Conservation (phyloP, 495 filamentous ascomycete species). For the Penicillium lagena region DNA sequence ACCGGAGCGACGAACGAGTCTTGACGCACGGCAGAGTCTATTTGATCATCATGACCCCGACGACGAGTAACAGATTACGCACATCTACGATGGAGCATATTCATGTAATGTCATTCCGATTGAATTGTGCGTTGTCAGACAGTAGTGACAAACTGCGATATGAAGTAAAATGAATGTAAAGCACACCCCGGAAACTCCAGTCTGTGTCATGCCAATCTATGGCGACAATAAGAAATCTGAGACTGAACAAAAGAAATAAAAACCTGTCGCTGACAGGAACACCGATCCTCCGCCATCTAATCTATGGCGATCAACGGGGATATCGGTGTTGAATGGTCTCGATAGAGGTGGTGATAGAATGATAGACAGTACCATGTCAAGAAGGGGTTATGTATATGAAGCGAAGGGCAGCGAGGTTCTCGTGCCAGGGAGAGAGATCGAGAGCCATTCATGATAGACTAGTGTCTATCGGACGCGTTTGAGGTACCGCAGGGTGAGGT, state of each 20-base stretch:
- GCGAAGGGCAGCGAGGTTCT: not conserved
- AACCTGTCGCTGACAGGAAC: not conserved
- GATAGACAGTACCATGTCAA: not conserved
- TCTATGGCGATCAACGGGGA: no score
- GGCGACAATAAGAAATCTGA: constrained; percentile 6
- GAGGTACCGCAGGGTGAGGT: constrained; percentile 33
- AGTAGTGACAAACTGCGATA: no score
- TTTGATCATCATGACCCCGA: no score
- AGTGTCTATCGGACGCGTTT: constrained; percentile 15
- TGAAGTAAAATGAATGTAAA: not conserved
- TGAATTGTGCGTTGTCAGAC: not conserved
- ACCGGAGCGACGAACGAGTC: no score
- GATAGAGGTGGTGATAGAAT: not conserved
- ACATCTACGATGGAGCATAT: no score
- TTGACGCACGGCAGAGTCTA: no score
- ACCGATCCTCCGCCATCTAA: not conserved
- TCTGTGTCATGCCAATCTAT: constrained; percentile 14
- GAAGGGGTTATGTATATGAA: not conserved
- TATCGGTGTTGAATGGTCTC: no score
- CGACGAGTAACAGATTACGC: no score
- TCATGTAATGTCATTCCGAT: no score
- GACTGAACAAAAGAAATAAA: constrained; percentile 13
- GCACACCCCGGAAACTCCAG: constrained; percentile 16
- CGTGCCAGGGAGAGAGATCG: not conserved
- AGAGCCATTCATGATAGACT: not conserved